phyloP scores from a whole-genome alignment of 305 asterid species.

The Solanum hybrid region DNA sequence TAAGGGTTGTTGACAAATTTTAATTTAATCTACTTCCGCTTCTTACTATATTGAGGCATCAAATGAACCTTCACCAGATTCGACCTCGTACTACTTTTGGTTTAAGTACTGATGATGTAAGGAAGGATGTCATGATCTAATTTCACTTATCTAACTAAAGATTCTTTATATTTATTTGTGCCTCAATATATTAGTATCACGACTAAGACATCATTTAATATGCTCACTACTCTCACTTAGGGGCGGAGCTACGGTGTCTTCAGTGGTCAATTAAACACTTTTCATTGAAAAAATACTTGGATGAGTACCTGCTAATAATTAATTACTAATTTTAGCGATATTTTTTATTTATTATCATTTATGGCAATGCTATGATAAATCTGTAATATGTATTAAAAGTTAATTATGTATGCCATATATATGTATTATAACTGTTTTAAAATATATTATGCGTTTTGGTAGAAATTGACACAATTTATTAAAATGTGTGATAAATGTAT shows the following conservation, averaged over 20 bases:
- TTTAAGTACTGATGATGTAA: not conserved
- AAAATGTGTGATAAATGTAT: not conserved
- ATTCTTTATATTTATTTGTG: not conserved
- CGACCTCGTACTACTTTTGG: not conserved
- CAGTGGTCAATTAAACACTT: not conserved
- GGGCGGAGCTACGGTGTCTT: not conserved
- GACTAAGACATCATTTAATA: not conserved
- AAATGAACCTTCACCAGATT: not conserved
- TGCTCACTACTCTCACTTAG: not conserved
- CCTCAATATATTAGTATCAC: not conserved
- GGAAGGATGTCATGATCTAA: not conserved
- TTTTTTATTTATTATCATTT: too few relatives aligned
- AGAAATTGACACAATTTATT: not conserved
- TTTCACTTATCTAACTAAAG: not conserved
- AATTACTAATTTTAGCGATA: too few relatives aligned
- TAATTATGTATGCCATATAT: not conserved
- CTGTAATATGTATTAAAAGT: too few relatives aligned
- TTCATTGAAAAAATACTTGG: too few relatives aligned
- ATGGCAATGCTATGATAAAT: too few relatives aligned
- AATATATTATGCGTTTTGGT: not conserved
- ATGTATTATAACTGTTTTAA: too few relatives aligned
- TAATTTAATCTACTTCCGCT: not conserved
- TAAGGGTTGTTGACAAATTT: not conserved
- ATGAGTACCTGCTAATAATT: too few relatives aligned
- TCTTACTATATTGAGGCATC: not conserved